These are phyloP conservation scores for Boletales sp. DNA, from an alignment of 768 basidiomycete species.

Conservation along the genomic window DNA sequence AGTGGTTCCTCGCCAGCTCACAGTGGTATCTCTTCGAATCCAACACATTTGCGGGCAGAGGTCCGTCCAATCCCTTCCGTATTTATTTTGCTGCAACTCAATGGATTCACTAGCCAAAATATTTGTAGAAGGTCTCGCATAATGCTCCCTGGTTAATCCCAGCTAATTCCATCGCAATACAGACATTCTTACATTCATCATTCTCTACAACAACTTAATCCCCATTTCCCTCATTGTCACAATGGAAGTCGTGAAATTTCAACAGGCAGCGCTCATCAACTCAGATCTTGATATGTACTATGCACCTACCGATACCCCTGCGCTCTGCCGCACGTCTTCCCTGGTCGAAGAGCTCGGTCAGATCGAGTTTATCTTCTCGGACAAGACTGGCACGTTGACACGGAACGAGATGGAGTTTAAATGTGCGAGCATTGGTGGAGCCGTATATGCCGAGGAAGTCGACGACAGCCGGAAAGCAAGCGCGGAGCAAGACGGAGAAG, in stretches of 20 bases:
- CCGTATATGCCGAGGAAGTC: conserved; percentile 85
- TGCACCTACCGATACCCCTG: conserved; percentile 90
- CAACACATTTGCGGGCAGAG: conserved; percentile 56
- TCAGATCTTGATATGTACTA: conserved; percentile 99
- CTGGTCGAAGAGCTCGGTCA: conserved; percentile 98
- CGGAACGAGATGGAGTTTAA: conserved; percentile 99
- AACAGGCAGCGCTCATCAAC: conserved; percentile 97
- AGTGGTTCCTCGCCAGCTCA: conserved; percentile 83
- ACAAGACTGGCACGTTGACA: conserved; percentile 94
- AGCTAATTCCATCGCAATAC: conserved; percentile 9
- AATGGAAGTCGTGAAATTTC: conserved; percentile 99
- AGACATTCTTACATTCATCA: conserved; percentile 98
- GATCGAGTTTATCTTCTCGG: conserved; percentile 94
- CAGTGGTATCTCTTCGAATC: conserved; percentile 89
- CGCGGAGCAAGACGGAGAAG: conserved; percentile 36
- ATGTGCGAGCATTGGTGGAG: conserved; percentile 84
- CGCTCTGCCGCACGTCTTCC: conserved; percentile 95
- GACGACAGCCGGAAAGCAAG: conserved; percentile 81
- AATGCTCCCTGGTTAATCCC: not conserved
- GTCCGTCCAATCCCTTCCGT: conserved; percentile 35
- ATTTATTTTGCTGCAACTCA: not conserved
- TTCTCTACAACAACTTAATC: conserved; percentile 98
- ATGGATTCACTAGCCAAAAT: conserved; percentile 48
- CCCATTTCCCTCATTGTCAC: conserved; percentile 99
- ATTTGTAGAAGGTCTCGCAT: conserved; percentile 74